A percentile compares a stretch with the other conserved stretches of the same genome.
These are phyloP conservation scores for Ogataea paradorogensis DNA, from an alignment of 805 yeast species.

Conservation along the genomic window DNA sequence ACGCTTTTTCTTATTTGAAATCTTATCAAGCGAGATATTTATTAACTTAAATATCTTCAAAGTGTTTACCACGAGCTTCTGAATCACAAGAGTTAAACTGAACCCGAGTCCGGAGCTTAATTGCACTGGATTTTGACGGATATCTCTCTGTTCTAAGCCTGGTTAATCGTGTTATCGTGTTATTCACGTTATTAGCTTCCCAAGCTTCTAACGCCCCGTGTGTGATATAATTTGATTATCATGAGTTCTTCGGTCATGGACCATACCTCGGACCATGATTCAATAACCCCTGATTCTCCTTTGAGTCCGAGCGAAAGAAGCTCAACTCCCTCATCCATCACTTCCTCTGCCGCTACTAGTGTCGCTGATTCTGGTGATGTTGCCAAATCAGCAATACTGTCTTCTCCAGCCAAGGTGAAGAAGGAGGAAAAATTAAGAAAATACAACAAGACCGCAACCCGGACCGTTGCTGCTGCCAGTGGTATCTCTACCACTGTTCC, in stretches of 20 bases:
- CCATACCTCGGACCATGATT: conserved; percentile 7
- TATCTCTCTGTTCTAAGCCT: conserved; percentile 32
- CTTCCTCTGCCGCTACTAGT: conserved; percentile 32
- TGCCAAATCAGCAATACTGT: conserved; percentile 14
- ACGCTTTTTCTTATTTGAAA: conserved; percentile 15
- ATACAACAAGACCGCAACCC: conserved; percentile 29
- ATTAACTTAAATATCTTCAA: conserved; percentile 25
- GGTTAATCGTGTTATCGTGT: conserved; percentile 22
- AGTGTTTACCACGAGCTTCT: conserved; percentile 21
- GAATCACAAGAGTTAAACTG: conserved; percentile 28
- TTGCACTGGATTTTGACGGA: conserved; percentile 33
- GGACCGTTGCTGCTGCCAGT: conserved; percentile 55
- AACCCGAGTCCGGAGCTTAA: conserved; percentile 24
- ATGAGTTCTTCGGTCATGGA: conserved; percentile 5
- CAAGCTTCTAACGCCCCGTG: conserved; percentile 25
- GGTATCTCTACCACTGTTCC: conserved; percentile 79
- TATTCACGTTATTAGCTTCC: conserved; percentile 21
- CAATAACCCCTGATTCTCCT: conserved; percentile 31
- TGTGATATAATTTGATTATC: conserved; percentile 20
- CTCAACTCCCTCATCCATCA: conserved; percentile 44
- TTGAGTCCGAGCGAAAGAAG: conserved; percentile 31
- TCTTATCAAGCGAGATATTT: conserved; percentile 20
- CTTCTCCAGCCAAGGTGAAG: conserved; percentile 15
- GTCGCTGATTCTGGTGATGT: conserved; percentile 23
- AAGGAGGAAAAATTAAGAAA: conserved; percentile 30